Conservation (phyloP, 805 yeast genomes). For the Candida arabinofermentans region DNA sequence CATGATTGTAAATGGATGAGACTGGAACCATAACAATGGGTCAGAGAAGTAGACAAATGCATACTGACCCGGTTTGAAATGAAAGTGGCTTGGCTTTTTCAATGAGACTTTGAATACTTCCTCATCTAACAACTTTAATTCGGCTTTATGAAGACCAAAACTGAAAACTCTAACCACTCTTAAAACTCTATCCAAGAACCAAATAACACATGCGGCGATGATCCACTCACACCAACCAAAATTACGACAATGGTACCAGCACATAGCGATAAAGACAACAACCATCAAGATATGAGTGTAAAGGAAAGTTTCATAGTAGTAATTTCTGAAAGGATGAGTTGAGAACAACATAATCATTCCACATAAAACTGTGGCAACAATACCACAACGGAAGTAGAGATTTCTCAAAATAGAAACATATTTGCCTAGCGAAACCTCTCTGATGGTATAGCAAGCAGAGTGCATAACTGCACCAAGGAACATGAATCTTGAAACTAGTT, state of each 20-base stretch:
- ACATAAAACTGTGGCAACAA: constrained; percentile 38
- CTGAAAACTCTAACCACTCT: constrained; percentile 32
- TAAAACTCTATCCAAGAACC: constrained; percentile 49
- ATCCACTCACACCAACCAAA: constrained; percentile 33
- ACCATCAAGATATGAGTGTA: constrained; percentile 56
- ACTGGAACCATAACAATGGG: constrained; percentile 55
- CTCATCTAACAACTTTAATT: constrained; percentile 13
- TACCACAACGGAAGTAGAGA: constrained; percentile 29
- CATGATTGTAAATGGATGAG: constrained; percentile 66
- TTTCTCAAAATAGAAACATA: constrained; percentile 8
- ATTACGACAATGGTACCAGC: constrained; percentile 52
- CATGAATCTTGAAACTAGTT: constrained; percentile 56
- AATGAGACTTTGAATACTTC: constrained; percentile 42
- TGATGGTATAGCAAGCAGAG: constrained; percentile 32
- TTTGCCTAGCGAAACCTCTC: constrained; percentile 5
- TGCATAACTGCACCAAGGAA: constrained; percentile 38
- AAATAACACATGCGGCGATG: constrained; percentile 39
- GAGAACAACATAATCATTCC: constrained; percentile 47
- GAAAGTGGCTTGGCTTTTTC: constrained; percentile 48
- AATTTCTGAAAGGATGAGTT: constrained; percentile 45
- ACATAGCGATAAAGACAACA: constrained; percentile 45
- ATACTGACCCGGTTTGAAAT: constrained; percentile 50
- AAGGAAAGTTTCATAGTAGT: constrained; percentile 57
- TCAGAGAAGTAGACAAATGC: constrained; percentile 54
- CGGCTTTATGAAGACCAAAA: constrained; percentile 24